These are phyloP conservation scores for Penicillium sp. DNA, from an alignment of 2,329 filamentous ascomycete genomes.

Conservation along the genomic window DNA sequence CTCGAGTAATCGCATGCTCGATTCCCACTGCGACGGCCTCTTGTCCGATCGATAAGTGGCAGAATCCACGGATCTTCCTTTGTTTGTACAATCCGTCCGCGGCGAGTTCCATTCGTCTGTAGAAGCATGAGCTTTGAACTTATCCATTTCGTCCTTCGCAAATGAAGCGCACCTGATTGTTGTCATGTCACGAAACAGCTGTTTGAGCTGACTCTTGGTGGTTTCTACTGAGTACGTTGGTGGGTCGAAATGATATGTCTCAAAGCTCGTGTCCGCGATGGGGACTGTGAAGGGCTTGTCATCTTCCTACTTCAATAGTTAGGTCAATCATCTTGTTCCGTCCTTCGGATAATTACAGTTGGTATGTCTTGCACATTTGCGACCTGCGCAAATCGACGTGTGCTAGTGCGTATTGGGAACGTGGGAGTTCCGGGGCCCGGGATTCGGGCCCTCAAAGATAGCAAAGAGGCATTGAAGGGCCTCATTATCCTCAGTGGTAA, in stretches of 20 bases:
- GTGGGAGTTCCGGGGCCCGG: not conserved
- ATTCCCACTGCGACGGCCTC: slow-evolving; percentile 97
- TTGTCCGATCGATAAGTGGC: slow-evolving; percentile 95
- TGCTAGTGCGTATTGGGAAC: slow-evolving; percentile 36
- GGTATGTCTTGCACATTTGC: not conserved
- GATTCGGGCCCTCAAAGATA: not conserved
- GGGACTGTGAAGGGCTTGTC: slow-evolving; percentile 89
- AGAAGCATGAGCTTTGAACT: not conserved
- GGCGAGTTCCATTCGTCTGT: slow-evolving; percentile 98
- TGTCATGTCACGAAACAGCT: slow-evolving; percentile 99
- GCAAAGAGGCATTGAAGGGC: slow-evolving; percentile 57
- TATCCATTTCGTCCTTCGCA: not conserved
- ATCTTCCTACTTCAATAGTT: slow-evolving; percentile 64
- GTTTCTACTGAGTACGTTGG: slow-evolving; percentile 88
- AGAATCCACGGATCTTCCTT: slow-evolving; percentile 99
- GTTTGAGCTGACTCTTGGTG: slow-evolving; percentile 96
- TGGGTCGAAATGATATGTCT: slow-evolving; percentile 98
- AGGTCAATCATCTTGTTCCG: not conserved
- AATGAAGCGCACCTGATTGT: slow-evolving; percentile 68
- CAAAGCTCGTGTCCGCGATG: slow-evolving; percentile 97
- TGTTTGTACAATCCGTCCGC: slow-evolving; percentile 99
- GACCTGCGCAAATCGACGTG: not conserved
- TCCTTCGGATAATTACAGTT: slow-evolving; percentile 39
- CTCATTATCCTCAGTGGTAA: slow-evolving; percentile 98
- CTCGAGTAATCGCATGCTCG: slow-evolving; percentile 86